Percentiles rank a stretch among this genome's conserved stretches.
Evolutionary conservation across 129 eudicot genomes (phyloP).

Genomic region (Solidago caesia): DNA sequence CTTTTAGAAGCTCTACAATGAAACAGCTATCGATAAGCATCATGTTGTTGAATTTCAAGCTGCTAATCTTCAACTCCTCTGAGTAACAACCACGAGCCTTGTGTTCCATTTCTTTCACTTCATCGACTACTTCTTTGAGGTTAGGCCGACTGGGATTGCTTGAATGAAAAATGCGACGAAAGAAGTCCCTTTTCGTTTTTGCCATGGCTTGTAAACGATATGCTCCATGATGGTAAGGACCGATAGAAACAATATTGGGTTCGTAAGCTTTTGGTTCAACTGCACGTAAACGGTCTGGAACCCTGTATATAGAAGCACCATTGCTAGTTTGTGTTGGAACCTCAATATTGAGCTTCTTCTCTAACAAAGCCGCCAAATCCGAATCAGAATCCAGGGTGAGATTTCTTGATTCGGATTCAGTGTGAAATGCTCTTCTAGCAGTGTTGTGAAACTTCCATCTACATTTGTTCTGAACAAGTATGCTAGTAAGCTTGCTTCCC

Average conservation of each 20-base stretch:
- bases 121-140: neutral
- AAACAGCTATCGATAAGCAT: conserved; percentile 42
- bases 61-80: conserved; percentile 21
- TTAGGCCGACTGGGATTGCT: conserved; percentile 18
- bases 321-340: conserved; percentile 11
- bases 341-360: conserved; percentile 25
- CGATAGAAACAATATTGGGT: conserved; percentile 38
- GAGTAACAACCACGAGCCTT: conserved; percentile 34
- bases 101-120: conserved; percentile 19
- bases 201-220: conserved; percentile 26
- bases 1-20: conserved; percentile 32
- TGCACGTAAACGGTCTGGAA: conserved; percentile 20
- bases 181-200: conserved; percentile 29
- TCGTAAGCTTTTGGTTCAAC: conserved; percentile 35
- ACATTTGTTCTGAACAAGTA: neutral
- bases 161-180: conserved; percentile 28
- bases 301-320: conserved; percentile 33
- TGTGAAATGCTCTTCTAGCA: conserved; percentile 7
- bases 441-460: conserved; percentile 1
- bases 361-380: conserved; percentile 20
- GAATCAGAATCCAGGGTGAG: neutral
- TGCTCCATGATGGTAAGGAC: conserved; percentile 43
- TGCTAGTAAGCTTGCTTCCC: no score
- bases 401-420: neutral
- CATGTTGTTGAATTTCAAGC: conserved; percentile 24